phyloP scores from a whole-genome alignment of 2,329 filamentous ascomycete genomes.

The Endothia cerciana region DNA sequence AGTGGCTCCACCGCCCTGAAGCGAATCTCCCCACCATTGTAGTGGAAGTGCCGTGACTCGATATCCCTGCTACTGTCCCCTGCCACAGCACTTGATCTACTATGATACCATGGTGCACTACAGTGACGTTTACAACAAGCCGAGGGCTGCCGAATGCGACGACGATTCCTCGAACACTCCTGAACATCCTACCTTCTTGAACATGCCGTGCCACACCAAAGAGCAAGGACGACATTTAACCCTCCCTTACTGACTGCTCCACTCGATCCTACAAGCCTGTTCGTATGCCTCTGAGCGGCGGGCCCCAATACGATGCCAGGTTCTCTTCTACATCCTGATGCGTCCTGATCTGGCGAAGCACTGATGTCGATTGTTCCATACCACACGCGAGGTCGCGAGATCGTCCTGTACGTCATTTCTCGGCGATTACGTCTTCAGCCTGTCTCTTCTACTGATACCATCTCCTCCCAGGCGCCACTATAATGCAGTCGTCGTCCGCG shows the following conservation, averaged over 20 bases:
- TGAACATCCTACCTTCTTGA: neutral
- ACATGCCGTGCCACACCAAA: neutral
- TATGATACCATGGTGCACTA: no score
- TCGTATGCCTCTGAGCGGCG: neutral
- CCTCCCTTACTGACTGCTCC: neutral
- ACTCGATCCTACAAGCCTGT: neutral
- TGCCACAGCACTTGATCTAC: neutral
- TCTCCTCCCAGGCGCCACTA: conserved; percentile 73
- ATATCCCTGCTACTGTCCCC: neutral
- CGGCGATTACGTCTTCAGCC: neutral
- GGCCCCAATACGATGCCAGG: conserved; percentile 16
- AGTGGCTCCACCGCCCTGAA: no score
- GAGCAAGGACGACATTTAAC: neutral
- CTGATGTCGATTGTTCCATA: conserved; percentile 75
- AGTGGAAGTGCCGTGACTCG: neutral
- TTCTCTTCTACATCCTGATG: conserved; percentile 20
- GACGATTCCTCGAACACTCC: neutral
- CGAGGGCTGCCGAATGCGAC: neutral
- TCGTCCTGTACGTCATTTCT: conserved; percentile 70
- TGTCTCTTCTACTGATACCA: neutral
- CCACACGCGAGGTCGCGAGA: conserved; percentile 72
- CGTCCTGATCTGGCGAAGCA: conserved; percentile 25
- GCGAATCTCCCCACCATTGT: neutral
- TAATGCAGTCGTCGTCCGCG: conserved; percentile 89
- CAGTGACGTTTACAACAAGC: neutral